These are phyloP conservation scores for Beauveria sp. DNA, from an alignment of 2,329 filamentous ascomycete species.

Conservation along the genomic window DNA sequence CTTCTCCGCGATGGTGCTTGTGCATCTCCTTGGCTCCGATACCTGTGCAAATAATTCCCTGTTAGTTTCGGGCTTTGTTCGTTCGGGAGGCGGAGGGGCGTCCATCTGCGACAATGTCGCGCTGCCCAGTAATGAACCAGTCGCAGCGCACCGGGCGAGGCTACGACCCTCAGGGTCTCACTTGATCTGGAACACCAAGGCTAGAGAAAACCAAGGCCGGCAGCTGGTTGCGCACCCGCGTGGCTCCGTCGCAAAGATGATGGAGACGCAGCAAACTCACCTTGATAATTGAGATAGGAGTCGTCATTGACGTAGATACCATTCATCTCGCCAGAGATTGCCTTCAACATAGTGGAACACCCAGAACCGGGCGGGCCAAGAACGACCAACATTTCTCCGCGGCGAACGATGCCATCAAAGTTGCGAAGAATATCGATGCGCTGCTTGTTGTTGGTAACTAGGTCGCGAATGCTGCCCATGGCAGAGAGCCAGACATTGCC, in stretches of 20 bases:
- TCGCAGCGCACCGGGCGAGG: background rate
- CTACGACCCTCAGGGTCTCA: background rate
- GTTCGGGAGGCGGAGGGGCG: background rate
- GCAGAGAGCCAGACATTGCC: constrained; percentile 46
- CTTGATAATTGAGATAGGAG: constrained; percentile 73
- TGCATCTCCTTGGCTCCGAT: constrained; percentile 64
- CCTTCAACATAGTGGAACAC: constrained; percentile 76
- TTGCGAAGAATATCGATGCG: constrained; percentile 58
- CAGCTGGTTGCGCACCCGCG: background rate
- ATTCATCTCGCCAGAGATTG: constrained; percentile 70
- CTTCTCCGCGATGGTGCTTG: constrained; percentile 66
- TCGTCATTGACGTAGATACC: constrained; percentile 62
- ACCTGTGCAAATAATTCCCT: constrained; percentile 26
- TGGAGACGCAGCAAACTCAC: constrained; percentile 22
- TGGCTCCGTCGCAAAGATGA: background rate
- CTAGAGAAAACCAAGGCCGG: background rate
- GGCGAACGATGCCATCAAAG: constrained; percentile 57
- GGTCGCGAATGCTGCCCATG: constrained; percentile 31
- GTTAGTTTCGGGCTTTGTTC: background rate
- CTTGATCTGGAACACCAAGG: background rate
- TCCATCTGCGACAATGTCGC: constrained; percentile 7
- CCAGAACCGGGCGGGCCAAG: constrained; percentile 60
- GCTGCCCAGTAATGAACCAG: background rate
- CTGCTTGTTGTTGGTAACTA: constrained; percentile 45
- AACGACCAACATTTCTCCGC: constrained; percentile 66